A percentile compares a stretch with the other conserved stretches of the same genome.
phyloP scores from a whole-genome alignment of 2,329 filamentous ascomycete species.

The Claviceps quebecensis region DNA sequence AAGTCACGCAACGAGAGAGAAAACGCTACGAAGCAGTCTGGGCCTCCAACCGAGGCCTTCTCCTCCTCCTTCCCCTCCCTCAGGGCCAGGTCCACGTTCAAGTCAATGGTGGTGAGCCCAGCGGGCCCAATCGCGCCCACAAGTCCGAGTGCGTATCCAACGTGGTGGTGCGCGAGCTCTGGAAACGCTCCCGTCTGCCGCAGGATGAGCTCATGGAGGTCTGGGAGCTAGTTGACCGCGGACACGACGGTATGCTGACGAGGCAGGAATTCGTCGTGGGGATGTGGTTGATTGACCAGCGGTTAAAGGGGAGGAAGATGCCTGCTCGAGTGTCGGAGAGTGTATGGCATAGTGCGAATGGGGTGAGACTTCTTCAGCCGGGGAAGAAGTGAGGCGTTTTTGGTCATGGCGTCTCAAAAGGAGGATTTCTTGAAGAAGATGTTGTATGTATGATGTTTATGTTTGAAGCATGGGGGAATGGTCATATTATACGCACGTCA shows the following conservation, averaged over 20 bases:
- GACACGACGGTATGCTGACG: constrained; percentile 39
- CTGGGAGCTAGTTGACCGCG: constrained; percentile 59
- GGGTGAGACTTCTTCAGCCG: constrained; percentile 24
- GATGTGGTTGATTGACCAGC: constrained; percentile 70
- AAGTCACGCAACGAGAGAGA: constrained; percentile 57
- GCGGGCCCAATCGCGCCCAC: constrained; percentile 9
- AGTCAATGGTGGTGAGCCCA: constrained; percentile 6
- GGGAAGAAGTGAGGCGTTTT: constrained; percentile 3
- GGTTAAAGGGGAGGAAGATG: constrained; percentile 65
- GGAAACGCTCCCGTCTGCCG: constrained; percentile 54
- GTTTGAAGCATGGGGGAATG: too few species aligned
- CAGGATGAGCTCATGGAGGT: constrained; percentile 57
- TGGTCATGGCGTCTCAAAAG: not conserved
- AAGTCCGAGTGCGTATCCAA: constrained; percentile 44
- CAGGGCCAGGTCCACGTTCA: constrained; percentile 10
- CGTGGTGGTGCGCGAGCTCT: constrained; percentile 61
- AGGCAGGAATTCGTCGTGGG: constrained; percentile 70
- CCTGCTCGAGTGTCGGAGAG: constrained; percentile 57
- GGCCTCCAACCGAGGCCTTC: constrained; percentile 61
- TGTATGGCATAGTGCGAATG: constrained; percentile 58
- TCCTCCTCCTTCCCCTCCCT: constrained; percentile 17
- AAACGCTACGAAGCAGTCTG: constrained; percentile 74
- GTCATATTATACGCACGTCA: too few species aligned
- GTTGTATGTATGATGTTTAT: too few species aligned
- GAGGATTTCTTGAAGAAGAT: not conserved